These are phyloP conservation scores for Ormosia emarginata DNA, from an alignment of 306 rosid species.

Conservation along the genomic window DNA sequence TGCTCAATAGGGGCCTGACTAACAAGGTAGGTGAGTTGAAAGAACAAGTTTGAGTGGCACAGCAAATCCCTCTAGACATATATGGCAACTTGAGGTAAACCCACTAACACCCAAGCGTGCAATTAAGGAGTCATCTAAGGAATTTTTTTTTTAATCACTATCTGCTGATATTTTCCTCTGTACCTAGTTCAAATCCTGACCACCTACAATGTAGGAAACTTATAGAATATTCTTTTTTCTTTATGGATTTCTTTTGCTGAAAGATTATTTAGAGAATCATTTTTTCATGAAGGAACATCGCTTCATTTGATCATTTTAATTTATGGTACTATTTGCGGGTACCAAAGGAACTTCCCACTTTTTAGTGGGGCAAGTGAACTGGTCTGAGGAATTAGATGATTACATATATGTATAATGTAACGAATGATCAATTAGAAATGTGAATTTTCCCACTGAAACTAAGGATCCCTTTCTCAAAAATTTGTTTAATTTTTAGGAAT, in stretches of 20 bases:
- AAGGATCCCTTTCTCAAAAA: neutral
- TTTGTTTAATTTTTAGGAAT: neutral
- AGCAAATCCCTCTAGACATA: neutral
- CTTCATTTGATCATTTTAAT: neutral
- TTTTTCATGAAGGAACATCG: neutral
- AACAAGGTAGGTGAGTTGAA: neutral
- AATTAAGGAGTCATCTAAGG: neutral
- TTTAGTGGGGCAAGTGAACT: conserved; percentile 17
- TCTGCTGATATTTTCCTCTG: neutral
- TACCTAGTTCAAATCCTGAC: conserved; percentile 6
- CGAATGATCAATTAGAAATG: neutral
- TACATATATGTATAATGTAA: neutral
- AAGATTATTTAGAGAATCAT: conserved; percentile 14
- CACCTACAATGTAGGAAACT: conserved; percentile 25
- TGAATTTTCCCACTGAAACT: neutral
- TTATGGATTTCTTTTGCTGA: neutral
- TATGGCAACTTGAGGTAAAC: neutral
- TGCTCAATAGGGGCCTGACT: neutral
- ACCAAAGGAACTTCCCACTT: neutral
- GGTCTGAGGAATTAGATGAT: neutral
- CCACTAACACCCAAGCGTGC: neutral
- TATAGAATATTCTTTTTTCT: neutral
- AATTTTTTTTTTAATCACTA: neutral
- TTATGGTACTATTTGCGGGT: neutral
- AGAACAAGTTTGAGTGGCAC: neutral